Conservation (phyloP, 2,329 filamentous ascomycete species). For the Nigrospora sphaerica region DNA sequence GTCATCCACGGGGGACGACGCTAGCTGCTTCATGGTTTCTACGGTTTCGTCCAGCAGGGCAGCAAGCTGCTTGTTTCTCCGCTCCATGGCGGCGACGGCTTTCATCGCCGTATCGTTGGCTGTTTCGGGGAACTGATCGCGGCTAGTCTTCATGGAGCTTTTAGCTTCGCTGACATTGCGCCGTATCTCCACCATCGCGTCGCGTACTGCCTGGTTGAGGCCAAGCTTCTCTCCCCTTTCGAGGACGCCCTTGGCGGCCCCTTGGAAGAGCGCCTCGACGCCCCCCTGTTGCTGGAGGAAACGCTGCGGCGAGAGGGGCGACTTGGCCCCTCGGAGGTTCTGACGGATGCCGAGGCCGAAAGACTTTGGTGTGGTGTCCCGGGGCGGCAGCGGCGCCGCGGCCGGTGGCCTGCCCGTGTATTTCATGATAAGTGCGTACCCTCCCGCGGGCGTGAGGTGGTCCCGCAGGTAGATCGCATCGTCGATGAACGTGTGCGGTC, state of each 20-base stretch:
- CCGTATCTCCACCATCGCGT: conserved; percentile 71
- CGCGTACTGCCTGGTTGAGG: conserved; percentile 74
- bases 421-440: conserved; percentile 59
- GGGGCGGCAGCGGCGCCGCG: conserved; percentile 13
- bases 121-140: conserved; percentile 26
- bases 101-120: conserved; percentile 19
- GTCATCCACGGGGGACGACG: conserved; percentile 40
- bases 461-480: conserved; percentile 72
- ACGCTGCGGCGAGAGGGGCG: conserved; percentile 40
- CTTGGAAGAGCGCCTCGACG: conserved; percentile 67
- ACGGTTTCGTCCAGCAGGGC: conserved; percentile 62
- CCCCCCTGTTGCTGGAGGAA: conserved; percentile 48
- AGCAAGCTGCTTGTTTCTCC: conserved; percentile 59
- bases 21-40: conserved; percentile 53
- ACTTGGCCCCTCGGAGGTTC: conserved; percentile 31
- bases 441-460: conserved; percentile 56
- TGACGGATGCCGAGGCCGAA: conserved; percentile 29
- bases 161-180: conserved; percentile 64
- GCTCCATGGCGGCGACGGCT: conserved; percentile 48
- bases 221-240: conserved; percentile 69
- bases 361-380: conserved; percentile 27
- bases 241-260: conserved; percentile 67
- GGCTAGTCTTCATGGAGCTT: conserved; percentile 30
- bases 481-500: conserved; percentile 73
- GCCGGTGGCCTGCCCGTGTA: conserved; percentile 55